Evolutionary conservation across 2,329 filamentous ascomycete genomes (phyloP).

Genomic region (Aspergillus amoenus): DNA sequence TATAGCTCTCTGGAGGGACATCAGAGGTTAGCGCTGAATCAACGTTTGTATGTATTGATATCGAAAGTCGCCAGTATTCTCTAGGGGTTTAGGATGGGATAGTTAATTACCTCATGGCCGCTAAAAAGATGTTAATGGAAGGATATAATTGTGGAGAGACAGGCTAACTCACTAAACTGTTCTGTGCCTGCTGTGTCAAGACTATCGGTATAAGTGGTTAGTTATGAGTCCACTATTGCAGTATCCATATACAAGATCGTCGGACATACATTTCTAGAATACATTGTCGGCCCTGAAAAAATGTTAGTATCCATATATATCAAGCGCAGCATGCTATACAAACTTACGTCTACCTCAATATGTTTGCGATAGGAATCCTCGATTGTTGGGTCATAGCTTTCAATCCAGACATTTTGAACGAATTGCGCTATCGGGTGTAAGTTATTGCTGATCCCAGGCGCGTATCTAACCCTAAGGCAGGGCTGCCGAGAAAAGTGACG

Average conservation of each 20-base stretch:
- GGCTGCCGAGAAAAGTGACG: not conserved
- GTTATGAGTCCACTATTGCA: not conserved
- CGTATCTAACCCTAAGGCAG: not conserved
- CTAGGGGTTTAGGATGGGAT: not conserved
- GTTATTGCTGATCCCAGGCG: not conserved
- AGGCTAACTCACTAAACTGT: slow-evolving; percentile 74
- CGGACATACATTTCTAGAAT: slow-evolving; percentile 77
- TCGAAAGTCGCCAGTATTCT: not conserved
- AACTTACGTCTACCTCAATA: slow-evolving; percentile 82
- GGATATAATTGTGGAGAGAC: not conserved
- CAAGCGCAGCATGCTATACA: not conserved
- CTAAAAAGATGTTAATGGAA: slow-evolving; percentile 34
- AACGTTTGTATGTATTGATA: not conserved
- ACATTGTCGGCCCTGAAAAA: slow-evolving; percentile 73
- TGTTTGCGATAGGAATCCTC: slow-evolving; percentile 87
- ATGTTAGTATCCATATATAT: slow-evolving; percentile 30
- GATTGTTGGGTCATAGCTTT: slow-evolving; percentile 85
- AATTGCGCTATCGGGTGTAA: slow-evolving; percentile 69
- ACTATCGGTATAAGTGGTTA: slow-evolving; percentile 42
- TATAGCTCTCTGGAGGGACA: slow-evolving; percentile 65
- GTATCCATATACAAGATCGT: not conserved
- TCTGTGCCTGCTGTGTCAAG: slow-evolving; percentile 90
- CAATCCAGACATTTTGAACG: slow-evolving; percentile 91
- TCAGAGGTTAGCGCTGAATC: slow-evolving; percentile 13
- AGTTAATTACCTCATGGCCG: slow-evolving; percentile 56